Evolutionary conservation across 2,329 filamentous ascomycete genomes (phyloP).

Genomic region (Ophiostoma ulmi): DNA sequence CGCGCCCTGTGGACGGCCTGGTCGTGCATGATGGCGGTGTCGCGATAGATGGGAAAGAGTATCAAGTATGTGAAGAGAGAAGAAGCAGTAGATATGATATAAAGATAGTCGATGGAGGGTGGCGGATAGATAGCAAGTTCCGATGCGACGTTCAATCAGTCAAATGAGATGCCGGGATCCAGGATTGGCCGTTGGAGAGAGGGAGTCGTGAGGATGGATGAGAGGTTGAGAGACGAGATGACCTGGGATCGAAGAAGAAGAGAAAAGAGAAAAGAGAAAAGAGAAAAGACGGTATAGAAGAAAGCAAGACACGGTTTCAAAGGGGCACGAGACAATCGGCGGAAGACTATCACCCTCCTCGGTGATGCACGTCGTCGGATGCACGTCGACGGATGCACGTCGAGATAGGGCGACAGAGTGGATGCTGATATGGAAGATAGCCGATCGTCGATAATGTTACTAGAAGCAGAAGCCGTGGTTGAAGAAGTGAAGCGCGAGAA

Average conservation of each 20-base stretch:
- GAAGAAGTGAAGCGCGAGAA: not conserved
- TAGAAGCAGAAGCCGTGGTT: not conserved
- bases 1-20: conserved; percentile 47
- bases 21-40: conserved; percentile 25
- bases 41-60: not conserved
- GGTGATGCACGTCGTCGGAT: conserved; percentile 6
- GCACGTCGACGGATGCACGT: conserved; percentile 11
- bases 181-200: not conserved
- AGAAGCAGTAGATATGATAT: not conserved
- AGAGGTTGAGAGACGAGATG: not conserved
- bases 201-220: not conserved
- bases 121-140: not conserved
- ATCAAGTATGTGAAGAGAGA: not conserved
- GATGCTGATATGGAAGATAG: conserved; percentile 12
- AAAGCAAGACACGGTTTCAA: not conserved
- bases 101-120: not conserved
- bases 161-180: not conserved
- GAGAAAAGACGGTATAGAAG: not conserved
- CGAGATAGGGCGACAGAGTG: conserved; percentile 6
- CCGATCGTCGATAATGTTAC: conserved; percentile 5
- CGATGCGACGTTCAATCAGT: conserved; percentile 10
- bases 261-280: not conserved
- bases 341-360: not conserved
- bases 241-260: not conserved
- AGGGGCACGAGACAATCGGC: not conserved